Base-by-base conservation (phyloP, 108 stramenopile genomes). In the Nitzschia sp. region DNA sequence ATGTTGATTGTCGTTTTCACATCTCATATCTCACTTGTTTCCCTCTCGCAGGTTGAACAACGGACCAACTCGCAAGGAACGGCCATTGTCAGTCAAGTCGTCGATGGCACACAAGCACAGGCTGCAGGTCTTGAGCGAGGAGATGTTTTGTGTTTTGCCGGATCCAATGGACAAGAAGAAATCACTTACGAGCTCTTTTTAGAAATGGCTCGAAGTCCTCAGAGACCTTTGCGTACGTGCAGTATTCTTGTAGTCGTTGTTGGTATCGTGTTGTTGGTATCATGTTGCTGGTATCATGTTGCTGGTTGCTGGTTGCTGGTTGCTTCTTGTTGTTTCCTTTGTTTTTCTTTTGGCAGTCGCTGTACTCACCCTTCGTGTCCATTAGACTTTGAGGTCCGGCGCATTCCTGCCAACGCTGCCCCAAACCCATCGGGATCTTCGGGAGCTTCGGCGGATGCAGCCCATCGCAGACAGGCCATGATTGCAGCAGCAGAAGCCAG, bases 401-500 rank as follows among this genome's bases (percentile, higher is more conserved):
- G 69, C 10, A 68, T 63, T 46, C 37, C 57, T n/a, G 43, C 48
- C 20, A 55, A 41, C 0, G 17, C 48, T 41, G 38, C 63, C 17
- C 2, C 46, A 2, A 24, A 57, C 20, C 9, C 40, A 7, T 41
- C 52, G 8, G 46, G 19, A 0, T 44, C 65, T 25, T 56, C 22
- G 19, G 14, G 43, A 0, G 54, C 42, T 51, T 86, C 82, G 17
- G 88, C 88, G 0, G 84, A 85, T 52, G 81, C 87, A 11, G 63
- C 72, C 29, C 71, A 79, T 1, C 79, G 86, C 3, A 81, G 86
- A 43, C 83, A 88, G 61, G 91, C 91, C 12, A 73, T 93, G 48
- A 90, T 93, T 69, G 91, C 91, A 0, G 91, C 91, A 20, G 91
- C 87, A 0, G 91, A 90, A 72, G 86, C 86, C 10, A 71, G 91